Conservation (phyloP, 2,329 filamentous ascomycete genomes). For the Plenodomus lindquistii region DNA sequence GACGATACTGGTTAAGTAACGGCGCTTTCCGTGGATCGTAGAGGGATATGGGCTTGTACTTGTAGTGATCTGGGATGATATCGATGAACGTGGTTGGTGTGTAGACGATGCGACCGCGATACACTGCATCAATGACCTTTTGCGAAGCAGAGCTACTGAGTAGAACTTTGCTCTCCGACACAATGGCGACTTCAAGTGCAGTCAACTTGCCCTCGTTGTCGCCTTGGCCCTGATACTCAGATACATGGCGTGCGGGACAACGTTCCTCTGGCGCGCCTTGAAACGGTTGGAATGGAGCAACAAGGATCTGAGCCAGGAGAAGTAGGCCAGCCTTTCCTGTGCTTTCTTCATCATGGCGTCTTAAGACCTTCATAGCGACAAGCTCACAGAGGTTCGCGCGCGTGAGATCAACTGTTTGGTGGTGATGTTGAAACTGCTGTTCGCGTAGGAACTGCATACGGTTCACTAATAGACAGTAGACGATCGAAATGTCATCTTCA, state of each 20-base stretch:
- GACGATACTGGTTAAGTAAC: conserved; percentile 79
- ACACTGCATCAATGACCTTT: conserved; percentile 81
- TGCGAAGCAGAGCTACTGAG: conserved; percentile 77
- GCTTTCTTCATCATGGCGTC: conserved; percentile 78
- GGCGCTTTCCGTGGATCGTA: conserved; percentile 78
- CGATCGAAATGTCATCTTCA: conserved; percentile 77
- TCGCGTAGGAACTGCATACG: conserved; percentile 78
- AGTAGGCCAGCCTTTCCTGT: conserved; percentile 71
- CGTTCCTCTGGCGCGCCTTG: conserved; percentile 76
- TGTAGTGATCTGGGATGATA: conserved; percentile 84
- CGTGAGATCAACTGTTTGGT: conserved; percentile 80
- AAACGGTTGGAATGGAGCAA: conserved; percentile 83
- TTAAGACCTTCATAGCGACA: conserved; percentile 75
- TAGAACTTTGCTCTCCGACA: conserved; percentile 80
- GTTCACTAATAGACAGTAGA: conserved; percentile 84
- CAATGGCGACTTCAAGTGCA: conserved; percentile 79
- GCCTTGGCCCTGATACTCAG: conserved; percentile 51
- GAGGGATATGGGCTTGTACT: conserved; percentile 77
- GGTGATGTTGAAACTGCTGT: conserved; percentile 73
- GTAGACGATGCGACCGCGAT: conserved; percentile 78
- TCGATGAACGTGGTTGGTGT: conserved; percentile 81
- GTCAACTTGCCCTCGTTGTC: conserved; percentile 67
- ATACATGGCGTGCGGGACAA: conserved; percentile 57
- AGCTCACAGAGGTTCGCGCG: conserved; percentile 79
- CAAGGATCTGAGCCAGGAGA: conserved; percentile 75